Conservation (phyloP, 495 filamentous ascomycete species). For the Aspergillus funiculosus region DNA sequence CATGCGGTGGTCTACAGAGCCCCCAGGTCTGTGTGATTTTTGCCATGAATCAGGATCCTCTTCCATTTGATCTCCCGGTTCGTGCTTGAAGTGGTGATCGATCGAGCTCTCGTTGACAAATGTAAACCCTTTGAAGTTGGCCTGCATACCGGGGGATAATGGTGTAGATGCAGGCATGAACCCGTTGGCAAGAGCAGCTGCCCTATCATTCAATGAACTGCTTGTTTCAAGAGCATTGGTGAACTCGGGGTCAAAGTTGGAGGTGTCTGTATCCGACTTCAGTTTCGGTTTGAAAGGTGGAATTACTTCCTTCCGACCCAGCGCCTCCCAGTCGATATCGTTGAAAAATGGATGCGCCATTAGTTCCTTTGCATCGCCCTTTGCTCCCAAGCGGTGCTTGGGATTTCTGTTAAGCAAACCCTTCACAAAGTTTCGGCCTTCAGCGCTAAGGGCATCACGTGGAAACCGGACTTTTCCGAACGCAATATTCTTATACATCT, state of each 20-base stretch:
- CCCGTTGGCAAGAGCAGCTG: slow-evolving; percentile 67
- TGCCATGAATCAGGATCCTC: slow-evolving; percentile 56
- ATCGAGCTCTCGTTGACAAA: slow-evolving; percentile 97
- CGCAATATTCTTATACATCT: slow-evolving; percentile 99
- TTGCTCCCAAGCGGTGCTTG: slow-evolving; percentile 87
- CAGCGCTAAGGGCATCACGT: slow-evolving; percentile 83
- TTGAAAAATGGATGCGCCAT: slow-evolving; percentile 91
- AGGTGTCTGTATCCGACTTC: slow-evolving; percentile 89
- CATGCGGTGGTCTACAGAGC: slow-evolving; percentile 56
- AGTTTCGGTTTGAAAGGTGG: slow-evolving; percentile 97
- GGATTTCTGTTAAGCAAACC: slow-evolving; percentile 95
- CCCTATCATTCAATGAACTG: slow-evolving; percentile 77
- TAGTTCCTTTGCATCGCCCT: slow-evolving; percentile 86
- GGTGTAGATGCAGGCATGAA: slow-evolving; percentile 80
- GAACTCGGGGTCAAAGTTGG: slow-evolving; percentile 98
- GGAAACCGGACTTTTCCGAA: slow-evolving; percentile 98
- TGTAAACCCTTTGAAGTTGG: slow-evolving; percentile 96
- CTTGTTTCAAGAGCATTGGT: slow-evolving; percentile 77
- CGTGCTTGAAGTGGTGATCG: slow-evolving; percentile 75
- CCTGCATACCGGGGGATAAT: slow-evolving; percentile 88
- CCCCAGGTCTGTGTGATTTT: slow-evolving; percentile 31
- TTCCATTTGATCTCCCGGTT: slow-evolving; percentile 60
- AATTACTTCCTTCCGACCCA: slow-evolving; percentile 85
- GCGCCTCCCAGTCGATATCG: slow-evolving; percentile 85
- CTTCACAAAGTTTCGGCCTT: slow-evolving; percentile 97